Evolutionary conservation across 306 rosid genomes (phyloP).

Genomic region (Cucurbita pepo): DNA sequence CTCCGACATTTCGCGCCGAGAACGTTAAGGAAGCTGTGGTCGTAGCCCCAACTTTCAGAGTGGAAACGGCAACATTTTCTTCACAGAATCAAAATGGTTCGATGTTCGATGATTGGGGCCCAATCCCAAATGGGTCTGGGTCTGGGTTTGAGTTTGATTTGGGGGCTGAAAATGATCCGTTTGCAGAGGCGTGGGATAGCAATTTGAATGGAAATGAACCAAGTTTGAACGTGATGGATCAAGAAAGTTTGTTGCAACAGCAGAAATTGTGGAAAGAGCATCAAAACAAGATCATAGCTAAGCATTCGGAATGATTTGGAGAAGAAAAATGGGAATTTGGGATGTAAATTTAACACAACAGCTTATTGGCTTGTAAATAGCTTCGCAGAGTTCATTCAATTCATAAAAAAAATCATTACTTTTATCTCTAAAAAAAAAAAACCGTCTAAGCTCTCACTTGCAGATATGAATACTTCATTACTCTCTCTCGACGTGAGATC

Average conservation of each 20-base stretch:
- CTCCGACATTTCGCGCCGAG: not conserved
- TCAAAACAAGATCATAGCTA: slow-evolving; percentile 65
- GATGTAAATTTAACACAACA: not conserved
- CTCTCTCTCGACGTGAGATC: no score
- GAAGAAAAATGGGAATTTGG: not conserved
- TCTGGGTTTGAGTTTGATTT: not conserved
- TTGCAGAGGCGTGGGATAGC: slow-evolving; percentile 20
- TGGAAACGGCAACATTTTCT: not conserved
- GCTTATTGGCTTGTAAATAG: not conserved
- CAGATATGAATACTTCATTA: no score
- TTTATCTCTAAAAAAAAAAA: no score
- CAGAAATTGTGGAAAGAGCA: slow-evolving; percentile 61
- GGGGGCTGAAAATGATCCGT: slow-evolving; percentile 29
- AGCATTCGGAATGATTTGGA: slow-evolving; percentile 17
- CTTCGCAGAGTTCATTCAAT: not conserved
- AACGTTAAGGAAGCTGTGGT: not conserved
- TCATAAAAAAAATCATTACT: not conserved
- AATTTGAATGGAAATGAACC: not conserved
- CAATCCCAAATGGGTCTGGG: not conserved
- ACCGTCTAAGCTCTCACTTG: no score
- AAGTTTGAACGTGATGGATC: not conserved
- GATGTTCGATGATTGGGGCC: not conserved
- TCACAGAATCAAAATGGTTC: not conserved
- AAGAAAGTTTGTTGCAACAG: slow-evolving; percentile 21
- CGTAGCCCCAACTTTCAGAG: not conserved